Percentiles rank a stretch among this genome's conserved stretches.
These are phyloP conservation scores for Hyaloperonospora arabidopsidis DNA, from an alignment of 352 stramenopile genomes.

Conservation along the genomic window DNA sequence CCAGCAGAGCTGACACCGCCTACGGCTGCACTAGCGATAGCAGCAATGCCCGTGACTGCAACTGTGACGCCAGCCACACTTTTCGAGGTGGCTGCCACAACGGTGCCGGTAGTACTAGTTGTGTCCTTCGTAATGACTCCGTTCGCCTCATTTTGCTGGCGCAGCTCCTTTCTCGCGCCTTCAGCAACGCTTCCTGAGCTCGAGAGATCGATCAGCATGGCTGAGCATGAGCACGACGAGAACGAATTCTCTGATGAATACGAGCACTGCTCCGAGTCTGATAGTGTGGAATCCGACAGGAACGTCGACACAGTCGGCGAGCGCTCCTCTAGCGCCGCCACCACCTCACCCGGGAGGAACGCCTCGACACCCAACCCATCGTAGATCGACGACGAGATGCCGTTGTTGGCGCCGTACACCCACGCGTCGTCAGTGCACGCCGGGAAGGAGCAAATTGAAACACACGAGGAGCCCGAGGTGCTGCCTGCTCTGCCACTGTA, in stretches of 20 bases:
- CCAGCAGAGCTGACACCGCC: slow-evolving; percentile 29
- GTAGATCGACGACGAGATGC: slow-evolving; percentile 64
- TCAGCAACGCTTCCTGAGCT: slow-evolving; percentile 34
- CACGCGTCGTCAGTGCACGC: slow-evolving; percentile 49
- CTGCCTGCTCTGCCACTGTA: slow-evolving; percentile 58
- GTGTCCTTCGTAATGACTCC: slow-evolving; percentile 63
- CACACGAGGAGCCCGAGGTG: slow-evolving; percentile 46
- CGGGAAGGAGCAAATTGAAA: slow-evolving; percentile 77
- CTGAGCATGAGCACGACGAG: slow-evolving; percentile 57
- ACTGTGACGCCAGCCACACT: slow-evolving; percentile 67
- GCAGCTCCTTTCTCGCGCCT: slow-evolving; percentile 51
- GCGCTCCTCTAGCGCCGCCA: slow-evolving; percentile 30
- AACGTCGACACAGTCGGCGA: slow-evolving; percentile 40
- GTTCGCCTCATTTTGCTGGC: slow-evolving; percentile 29
- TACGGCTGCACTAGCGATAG: slow-evolving; percentile 57
- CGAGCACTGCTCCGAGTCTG: slow-evolving; percentile 46
- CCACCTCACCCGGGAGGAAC: slow-evolving; percentile 48
- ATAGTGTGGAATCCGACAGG: slow-evolving; percentile 56
- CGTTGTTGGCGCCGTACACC: slow-evolving; percentile 55
- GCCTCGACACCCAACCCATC: slow-evolving; percentile 35
- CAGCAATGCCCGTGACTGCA: slow-evolving; percentile 58
- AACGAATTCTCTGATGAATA: slow-evolving; percentile 63
- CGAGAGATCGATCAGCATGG: slow-evolving; percentile 37
- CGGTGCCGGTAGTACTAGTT: slow-evolving; percentile 43
- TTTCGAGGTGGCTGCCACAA: slow-evolving; percentile 59